Percentiles rank a stretch among this genome's conserved stretches.
Conservation (phyloP, 148 eudicot genomes). For the Hydrangea macrophylla region DNA sequence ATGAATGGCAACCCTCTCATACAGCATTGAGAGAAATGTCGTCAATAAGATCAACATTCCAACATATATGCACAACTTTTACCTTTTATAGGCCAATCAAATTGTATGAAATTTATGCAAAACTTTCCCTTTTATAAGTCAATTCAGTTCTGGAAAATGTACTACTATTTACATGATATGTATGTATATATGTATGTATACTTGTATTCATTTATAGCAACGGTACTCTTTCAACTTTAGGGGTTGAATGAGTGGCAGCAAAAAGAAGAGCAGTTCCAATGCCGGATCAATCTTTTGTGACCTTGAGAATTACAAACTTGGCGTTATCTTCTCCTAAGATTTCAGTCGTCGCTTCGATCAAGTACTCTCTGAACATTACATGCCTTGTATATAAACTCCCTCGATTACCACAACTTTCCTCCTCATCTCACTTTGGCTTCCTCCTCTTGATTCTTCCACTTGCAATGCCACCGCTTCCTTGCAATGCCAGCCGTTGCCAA, state of each 20-base stretch:
- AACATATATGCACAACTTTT: no score
- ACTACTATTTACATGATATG: constrained; percentile 49
- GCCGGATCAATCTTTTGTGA: constrained; percentile 80
- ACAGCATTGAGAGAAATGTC: constrained; percentile 10
- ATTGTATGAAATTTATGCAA: constrained; percentile 26
- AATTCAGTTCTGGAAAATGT: constrained; percentile 27
- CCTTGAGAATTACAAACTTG: constrained; percentile 53
- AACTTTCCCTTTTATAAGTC: constrained; percentile 21
- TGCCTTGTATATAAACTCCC: constrained; percentile 68
- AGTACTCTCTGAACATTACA: constrained; percentile 66
- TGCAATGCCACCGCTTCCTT: constrained; percentile 67
- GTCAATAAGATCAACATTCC: constrained; percentile 1
- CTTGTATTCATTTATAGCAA: constrained; percentile 27
- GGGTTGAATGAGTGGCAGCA: constrained; percentile 58
- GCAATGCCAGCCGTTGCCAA: constrained; percentile 87
- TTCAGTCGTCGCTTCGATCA: constrained; percentile 65
- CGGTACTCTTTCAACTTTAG: constrained; percentile 38
- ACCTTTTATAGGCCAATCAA: no score
- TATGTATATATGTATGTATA: constrained; percentile 31
- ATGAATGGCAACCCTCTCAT: no score
- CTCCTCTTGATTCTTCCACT: constrained; percentile 49
- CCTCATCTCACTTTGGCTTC: constrained; percentile 33
- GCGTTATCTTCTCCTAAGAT: constrained; percentile 78
- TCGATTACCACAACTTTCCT: constrained; percentile 85
- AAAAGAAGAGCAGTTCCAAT: constrained; percentile 85